Conservation (phyloP, 73 alveolate genomes). For the Stentor roeselii region DNA sequence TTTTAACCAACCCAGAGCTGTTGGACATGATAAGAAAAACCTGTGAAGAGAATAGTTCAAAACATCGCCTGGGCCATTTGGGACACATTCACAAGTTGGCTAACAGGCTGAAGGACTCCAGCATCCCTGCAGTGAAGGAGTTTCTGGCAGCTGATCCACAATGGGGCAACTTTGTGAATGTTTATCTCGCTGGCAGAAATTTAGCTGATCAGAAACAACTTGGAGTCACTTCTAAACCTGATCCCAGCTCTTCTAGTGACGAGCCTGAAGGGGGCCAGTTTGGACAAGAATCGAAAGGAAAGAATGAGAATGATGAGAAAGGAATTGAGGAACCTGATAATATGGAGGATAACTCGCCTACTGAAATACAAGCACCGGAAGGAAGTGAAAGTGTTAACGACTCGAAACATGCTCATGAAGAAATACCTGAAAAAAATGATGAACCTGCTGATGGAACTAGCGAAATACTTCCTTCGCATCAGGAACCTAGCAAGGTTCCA, state of each 20-base stretch:
- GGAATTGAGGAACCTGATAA: neutral
- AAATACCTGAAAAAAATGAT: neutral
- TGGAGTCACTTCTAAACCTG: neutral
- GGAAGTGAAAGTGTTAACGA: neutral
- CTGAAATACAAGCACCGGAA: neutral
- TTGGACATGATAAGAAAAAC: neutral
- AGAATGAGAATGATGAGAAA: neutral
- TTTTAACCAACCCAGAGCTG: neutral
- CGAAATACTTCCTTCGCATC: too few species aligned
- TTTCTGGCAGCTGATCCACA: neutral
- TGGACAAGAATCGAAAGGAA: neutral
- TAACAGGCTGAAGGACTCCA: neutral
- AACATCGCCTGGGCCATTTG: neutral
- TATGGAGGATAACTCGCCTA: neutral
- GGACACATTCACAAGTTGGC: conserved; percentile 11
- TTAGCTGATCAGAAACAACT: neutral
- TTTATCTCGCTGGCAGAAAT: neutral
- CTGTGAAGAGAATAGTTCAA: neutral
- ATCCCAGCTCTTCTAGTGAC: neutral
- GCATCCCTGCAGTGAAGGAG: neutral
- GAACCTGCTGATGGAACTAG: neutral
- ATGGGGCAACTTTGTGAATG: neutral
- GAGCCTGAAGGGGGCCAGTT: neutral
- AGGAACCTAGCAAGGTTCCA: neutral
- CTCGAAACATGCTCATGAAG: neutral